Percentiles rank a stretch among this genome's conserved stretches.
These are phyloP conservation scores for Bimuria novae-zelandiae DNA, from an alignment of 2,329 filamentous ascomycete species.

Conservation along the genomic window DNA sequence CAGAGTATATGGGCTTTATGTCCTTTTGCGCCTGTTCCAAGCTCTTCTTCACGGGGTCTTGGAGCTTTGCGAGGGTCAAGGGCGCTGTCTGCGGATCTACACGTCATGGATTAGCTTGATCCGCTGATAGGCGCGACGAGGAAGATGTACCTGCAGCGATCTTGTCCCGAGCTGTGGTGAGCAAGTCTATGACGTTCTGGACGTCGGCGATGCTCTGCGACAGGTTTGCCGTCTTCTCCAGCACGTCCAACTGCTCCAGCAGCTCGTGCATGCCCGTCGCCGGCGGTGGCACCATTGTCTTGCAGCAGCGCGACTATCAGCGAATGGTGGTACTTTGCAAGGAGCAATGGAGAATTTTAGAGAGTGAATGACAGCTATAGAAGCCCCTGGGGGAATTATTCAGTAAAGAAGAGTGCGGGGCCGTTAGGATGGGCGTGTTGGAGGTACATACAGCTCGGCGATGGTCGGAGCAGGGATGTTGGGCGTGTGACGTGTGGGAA, in stretches of 20 bases:
- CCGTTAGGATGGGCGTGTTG: not conserved
- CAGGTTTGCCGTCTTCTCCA: constrained; percentile 71
- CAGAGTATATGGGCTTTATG: constrained; percentile 80
- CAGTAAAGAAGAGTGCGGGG: constrained; percentile 22
- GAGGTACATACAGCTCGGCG: constrained; percentile 14
- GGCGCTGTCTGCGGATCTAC: constrained; percentile 71
- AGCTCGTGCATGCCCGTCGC: constrained; percentile 62
- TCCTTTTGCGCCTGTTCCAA: constrained; percentile 81
- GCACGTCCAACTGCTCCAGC: constrained; percentile 73
- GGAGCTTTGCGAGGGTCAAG: constrained; percentile 78
- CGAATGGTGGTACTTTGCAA: not conserved
- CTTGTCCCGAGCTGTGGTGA: constrained; percentile 72
- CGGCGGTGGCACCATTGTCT: constrained; percentile 11
- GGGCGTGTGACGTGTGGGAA: constrained; percentile 32
- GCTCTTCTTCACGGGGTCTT: constrained; percentile 80
- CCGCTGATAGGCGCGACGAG: constrained; percentile 23
- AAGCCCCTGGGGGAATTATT: constrained; percentile 29
- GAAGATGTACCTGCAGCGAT: constrained; percentile 65
- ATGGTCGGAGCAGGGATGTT: constrained; percentile 20
- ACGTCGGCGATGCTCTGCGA: constrained; percentile 76
- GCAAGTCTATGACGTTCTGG: constrained; percentile 78
- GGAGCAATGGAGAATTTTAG: not conserved
- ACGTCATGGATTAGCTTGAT: constrained; percentile 20
- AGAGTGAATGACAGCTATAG: constrained; percentile 1
- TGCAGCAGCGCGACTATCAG: constrained; percentile 13